These are phyloP conservation scores for Lipomyces kockii DNA, from an alignment of 805 yeast species.

Conservation along the genomic window DNA sequence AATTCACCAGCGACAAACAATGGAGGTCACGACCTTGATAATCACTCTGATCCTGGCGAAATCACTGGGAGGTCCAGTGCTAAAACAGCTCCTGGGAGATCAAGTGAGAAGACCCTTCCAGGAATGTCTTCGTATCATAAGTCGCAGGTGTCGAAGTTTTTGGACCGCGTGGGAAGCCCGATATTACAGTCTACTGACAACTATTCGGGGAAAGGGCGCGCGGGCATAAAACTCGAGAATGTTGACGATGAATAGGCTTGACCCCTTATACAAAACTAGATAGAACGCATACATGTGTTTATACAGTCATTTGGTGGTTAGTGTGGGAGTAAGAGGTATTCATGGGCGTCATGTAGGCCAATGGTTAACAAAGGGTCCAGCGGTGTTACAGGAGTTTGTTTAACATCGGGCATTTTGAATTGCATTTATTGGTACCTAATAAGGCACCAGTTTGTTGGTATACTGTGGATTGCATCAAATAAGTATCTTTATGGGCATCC, in stretches of 20 bases:
- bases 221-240: background rate
- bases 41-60: conserved; percentile 15
- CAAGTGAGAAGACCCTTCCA: conserved; percentile 24
- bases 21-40: conserved; percentile 6
- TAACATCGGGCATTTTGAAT: background rate
- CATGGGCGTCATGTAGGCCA: background rate
- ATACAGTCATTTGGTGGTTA: background rate
- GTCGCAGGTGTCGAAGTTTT: conserved; percentile 30
- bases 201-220: background rate
- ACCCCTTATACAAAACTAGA: background rate
- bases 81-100: conserved; percentile 1
- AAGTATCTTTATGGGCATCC: background rate
- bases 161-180: conserved; percentile 29
- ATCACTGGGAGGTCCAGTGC: background rate
- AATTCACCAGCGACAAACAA: conserved; percentile 9
- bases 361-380: background rate
- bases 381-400: background rate
- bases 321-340: background rate
- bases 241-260: background rate
- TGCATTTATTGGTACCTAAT: background rate
- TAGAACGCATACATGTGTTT: background rate
- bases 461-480: background rate
- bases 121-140: conserved; percentile 21
- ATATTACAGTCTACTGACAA: conserved; percentile 2
- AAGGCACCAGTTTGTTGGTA: background rate